Conservation (phyloP, 192 early-diverging fungal species). For the Jimgerdemannia flammicorona region DNA sequence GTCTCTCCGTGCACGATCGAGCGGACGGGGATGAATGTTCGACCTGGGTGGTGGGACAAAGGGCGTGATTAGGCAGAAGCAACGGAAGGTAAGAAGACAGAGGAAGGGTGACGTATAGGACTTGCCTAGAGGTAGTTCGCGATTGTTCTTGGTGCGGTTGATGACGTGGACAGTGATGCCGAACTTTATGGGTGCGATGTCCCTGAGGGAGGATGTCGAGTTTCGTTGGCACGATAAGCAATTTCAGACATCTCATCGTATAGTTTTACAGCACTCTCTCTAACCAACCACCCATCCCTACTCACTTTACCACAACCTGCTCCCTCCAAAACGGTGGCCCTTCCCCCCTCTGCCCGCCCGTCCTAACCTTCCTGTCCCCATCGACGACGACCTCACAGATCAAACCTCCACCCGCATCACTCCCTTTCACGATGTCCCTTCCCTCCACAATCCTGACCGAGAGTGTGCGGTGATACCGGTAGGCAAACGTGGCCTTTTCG, state of each 20-base stretch:
- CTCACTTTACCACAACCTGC: slow-evolving; percentile 40
- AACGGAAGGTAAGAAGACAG: neutral
- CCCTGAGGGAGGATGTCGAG: slow-evolving; percentile 11
- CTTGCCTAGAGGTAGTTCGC: slow-evolving; percentile 4
- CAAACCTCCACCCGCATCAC: slow-evolving; percentile 13
- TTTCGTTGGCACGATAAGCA: slow-evolving; percentile 5
- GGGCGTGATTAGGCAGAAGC: no score
- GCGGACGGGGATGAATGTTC: slow-evolving; percentile 2
- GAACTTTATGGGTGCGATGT: slow-evolving; percentile 15
- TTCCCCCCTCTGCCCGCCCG: slow-evolving; percentile 30
- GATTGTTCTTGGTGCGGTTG: slow-evolving; percentile 12
- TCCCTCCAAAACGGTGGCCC: slow-evolving; percentile 39
- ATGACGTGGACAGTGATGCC: slow-evolving; percentile 17
- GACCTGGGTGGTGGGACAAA: neutral
- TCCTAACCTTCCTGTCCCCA: slow-evolving; percentile 33
- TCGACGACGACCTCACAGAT: slow-evolving; percentile 44
- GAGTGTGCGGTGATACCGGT: slow-evolving; percentile 27
- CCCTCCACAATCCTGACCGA: slow-evolving; percentile 28
- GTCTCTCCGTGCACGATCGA: slow-evolving; percentile 7
- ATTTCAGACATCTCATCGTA: slow-evolving; percentile 4
- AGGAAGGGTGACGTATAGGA: neutral
- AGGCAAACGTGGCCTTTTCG: neutral
- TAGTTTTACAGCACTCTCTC: neutral
- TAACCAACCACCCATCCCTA: neutral
- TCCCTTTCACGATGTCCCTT: neutral